Base-by-base conservation (phyloP, 345 rosid species). In the Diplotaxis tenuifolia region DNA sequence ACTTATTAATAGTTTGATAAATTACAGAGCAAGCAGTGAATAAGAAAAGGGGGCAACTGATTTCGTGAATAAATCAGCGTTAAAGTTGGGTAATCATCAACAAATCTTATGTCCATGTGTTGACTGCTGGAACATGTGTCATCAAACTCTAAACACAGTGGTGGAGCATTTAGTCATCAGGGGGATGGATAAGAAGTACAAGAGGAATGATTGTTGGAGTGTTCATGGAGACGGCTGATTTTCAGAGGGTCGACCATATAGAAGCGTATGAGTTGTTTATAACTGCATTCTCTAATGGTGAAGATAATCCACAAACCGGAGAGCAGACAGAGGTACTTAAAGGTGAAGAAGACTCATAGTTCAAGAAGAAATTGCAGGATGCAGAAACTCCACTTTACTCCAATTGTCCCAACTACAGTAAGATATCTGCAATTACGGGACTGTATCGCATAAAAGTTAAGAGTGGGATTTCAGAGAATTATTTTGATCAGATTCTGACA, bases 251-350 rank as follows among this genome's bases (percentile, higher is more conserved):
- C 22, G 29, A 54, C 6, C 15, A 53, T 16, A 7, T 54, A 11
- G 59, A 54, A 54, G 59, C 29, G 3, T 54, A 54, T 10, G 59
- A 54, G 59, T 54, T 54, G 29, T 54, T 54, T 54, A 54, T n/a
- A 54, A 21, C 59, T 54, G 59, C 3, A 0, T 54, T 54, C 15
- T 54, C 15, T n/a, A n/a, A 10, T 22, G 29, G 5, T 54, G 59
- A 54, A 22, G 59, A 54, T 7, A 21, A 54, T 54, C 21, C 57
- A 52, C 53, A 47, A 47, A n/a, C 53, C 53, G 4, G 9, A 15
- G 53, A 40, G 7, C 16, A 40, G 7, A 7, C 34, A 31, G 34
- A 31, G 1, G 1, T 31, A 31, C 0, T 31, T 31, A 31, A 31
- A 31, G 34, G 34, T 31, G 0, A 31, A 31, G 34, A 31, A 31